Percentiles rank a stretch among this genome's conserved stretches.
phyloP scores from a whole-genome alignment of 306 rosid species.

The Cicer bijugum region DNA sequence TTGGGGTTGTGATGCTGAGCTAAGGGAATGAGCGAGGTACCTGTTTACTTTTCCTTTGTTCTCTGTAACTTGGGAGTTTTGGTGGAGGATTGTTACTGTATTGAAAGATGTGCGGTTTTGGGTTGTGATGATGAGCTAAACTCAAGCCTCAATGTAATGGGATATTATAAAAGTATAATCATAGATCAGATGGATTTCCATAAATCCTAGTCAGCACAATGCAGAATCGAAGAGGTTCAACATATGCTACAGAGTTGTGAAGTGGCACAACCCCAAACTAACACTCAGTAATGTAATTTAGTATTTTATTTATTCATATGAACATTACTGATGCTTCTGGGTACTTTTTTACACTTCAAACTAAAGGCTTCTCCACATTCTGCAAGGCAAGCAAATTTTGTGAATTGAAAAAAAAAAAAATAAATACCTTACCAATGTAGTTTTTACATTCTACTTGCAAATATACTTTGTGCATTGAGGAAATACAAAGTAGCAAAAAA shows the following conservation, averaged over 20 bases:
- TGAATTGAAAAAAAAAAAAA: background rate
- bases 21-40: constrained; percentile 51
- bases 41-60: constrained; percentile 7
- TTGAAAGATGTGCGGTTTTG: constrained; percentile 20
- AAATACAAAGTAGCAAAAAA: too few relatives aligned
- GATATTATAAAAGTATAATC: background rate
- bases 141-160: constrained; percentile 16
- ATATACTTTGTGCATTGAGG: background rate
- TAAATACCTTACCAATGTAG: background rate
- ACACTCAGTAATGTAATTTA: background rate
- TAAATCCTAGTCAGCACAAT: background rate
- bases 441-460: background rate
- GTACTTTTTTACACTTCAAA: background rate
- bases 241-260: background rate
- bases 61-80: background rate
- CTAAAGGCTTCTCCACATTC: background rate
- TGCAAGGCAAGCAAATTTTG: background rate
- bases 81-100: constrained; percentile 16
- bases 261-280: constrained; percentile 4
- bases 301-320: background rate
- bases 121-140: constrained; percentile 35
- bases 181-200: background rate
- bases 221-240: background rate
- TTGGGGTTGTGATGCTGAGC: constrained; percentile 36
- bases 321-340: background rate